Evolutionary conservation across 2,329 filamentous ascomycete species (phyloP), one percentile per base, ranked within the genome.

Genomic region (Magnaporthiopsis rhizophila): DNA sequence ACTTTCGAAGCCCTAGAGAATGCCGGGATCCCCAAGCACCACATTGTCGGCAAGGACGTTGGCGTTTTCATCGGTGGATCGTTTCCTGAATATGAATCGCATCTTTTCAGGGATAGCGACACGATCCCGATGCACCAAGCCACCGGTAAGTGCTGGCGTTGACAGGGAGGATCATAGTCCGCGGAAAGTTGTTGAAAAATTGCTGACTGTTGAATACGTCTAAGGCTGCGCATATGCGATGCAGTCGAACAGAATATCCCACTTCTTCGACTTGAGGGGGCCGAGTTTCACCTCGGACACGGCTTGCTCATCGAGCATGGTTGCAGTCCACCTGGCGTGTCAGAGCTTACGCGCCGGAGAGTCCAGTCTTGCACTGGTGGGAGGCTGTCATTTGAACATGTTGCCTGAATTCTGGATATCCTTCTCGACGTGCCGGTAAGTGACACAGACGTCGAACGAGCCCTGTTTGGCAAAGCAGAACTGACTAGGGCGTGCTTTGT

Each of bases 231-330:
- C 80, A 57, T 78, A 80, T 68, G 79, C 80, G 12, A 82, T 85
- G 71, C 76, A 83, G 65, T 80, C 82, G 0, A 84, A 84, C 66
- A 75, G 83, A 59, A 74, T 85, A 26, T 83, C 81, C 1, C 81
- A 85, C 67, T 82, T 80, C 72, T 85, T 84, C 66, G 80, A 85
- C 67, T 74, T 86, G 50, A 74, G 77, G 53, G 83, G 83, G 0
- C 81, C 82, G 0, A 82, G 79, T 63, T 79, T 83, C 65, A 80
- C 81, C 0, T 73, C 80, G 3, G 80, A 84, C 65, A 83, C 81
- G 1, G 82, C 80, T 7, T 84, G 81, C 67, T 83, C 81, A 0
- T 81, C 80, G 1, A 78, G 78, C 65, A 71, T 84, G 64, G 76
- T 80, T 32, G 80, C 81, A 4, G 70, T 84, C 24, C 81, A 84